Evolutionary conservation across 805 yeast genomes (phyloP), one percentile per base, ranked within the genome.

Genomic region (Ogataea kodamae): DNA sequence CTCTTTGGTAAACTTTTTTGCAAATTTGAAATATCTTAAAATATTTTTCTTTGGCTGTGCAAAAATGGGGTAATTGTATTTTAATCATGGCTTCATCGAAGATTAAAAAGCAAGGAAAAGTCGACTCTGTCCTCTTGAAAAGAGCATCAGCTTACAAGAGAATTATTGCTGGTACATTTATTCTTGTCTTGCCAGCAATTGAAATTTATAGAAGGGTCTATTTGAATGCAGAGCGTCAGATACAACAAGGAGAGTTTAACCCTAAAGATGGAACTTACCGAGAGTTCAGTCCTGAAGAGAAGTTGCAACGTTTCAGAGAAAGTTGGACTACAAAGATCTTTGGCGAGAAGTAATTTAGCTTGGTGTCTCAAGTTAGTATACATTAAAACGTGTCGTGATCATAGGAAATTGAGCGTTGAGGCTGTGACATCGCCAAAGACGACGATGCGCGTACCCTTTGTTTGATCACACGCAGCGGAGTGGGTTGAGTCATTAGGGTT

Each of bases 21-120:
- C 74, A 78, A 86, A 70, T 78, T 17, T 73, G 78, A 86, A 76
- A 79, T 28, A 9, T 29, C 27, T 35, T 35, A 25, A 18, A 28
- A 32, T 19, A 15, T 29, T 17, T 20, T 31, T 37, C 30, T 23
- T 12, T 14, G 43, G 43, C 43, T 25, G 43, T 39, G 43, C 39
- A 30, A 34, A 28, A 22, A 18, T 34, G 37, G 37, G 37, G 37
- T 34, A 34, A 34, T 11, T 7, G 24, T 15, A 21, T 14, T 18
- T 10, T 22, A 16, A 12, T 8, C 11, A 34, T 34, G 28, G n/a
- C 24, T 15, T 17, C 5, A 22, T 13, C 22, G 17, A 26, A 12
- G 9, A 18, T 23, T 22, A 21, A 16, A 13, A 26, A n/a, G n/a
- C n/a, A n/a, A n/a, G n/a, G n/a, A n/a, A n/a, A n/a, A n/a, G n/a